Conservation (phyloP, 257 asterid species). For the Capsicum baccatum region DNA sequence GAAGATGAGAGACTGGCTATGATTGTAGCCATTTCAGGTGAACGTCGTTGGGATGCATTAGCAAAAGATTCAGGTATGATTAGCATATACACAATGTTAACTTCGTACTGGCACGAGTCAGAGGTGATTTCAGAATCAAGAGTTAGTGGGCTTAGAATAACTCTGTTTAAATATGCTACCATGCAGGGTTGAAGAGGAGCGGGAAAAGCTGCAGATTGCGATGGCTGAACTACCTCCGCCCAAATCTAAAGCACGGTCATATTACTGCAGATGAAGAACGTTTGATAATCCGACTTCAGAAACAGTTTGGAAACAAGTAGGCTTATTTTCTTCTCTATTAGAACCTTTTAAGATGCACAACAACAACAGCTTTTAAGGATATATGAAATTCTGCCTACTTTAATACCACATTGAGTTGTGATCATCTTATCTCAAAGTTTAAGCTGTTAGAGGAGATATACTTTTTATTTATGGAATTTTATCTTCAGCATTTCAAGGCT, state of each 20-base stretch:
- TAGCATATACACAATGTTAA: neutral
- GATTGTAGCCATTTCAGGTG: conserved; percentile 57
- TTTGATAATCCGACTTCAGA: conserved; percentile 57
- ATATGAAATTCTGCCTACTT: neutral
- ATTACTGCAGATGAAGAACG: conserved; percentile 60
- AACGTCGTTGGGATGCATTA: conserved; percentile 72
- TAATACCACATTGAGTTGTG: neutral
- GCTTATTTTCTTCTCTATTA: neutral
- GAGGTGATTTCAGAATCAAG: neutral
- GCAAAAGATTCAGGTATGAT: conserved; percentile 67
- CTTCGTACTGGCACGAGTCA: neutral
- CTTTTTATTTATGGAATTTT: neutral
- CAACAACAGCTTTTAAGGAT: neutral
- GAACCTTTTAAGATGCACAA: neutral
- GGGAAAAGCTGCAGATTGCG: conserved; percentile 83
- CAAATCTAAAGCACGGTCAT: conserved; percentile 66
- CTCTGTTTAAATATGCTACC: neutral
- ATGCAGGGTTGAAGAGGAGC: conserved; percentile 62
- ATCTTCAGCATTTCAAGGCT: neutral
- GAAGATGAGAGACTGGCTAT: conserved; percentile 64
- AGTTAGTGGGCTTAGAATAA: neutral
- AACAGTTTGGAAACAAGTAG: conserved; percentile 76
- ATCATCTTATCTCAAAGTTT: neutral
- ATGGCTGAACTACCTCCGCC: conserved; percentile 83
- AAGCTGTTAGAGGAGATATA: neutral